Evolutionary conservation across 2,329 filamentous ascomycete genomes (phyloP).

Genomic region (Colletotrichum costaricense): DNA sequence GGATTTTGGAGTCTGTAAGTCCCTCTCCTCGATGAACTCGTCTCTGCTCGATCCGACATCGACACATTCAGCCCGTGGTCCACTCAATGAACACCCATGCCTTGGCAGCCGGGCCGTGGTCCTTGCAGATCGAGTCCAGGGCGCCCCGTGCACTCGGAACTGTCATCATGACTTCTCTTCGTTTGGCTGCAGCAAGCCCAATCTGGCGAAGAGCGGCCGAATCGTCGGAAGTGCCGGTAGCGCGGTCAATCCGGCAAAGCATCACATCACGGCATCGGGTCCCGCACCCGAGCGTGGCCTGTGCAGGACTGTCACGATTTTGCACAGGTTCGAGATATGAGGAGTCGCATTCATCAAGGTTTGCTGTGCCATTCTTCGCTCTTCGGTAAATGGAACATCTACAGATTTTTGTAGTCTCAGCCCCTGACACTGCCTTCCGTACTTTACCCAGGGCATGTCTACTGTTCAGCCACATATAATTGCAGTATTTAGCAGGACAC

Average conservation of each 20-base stretch:
- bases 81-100: background rate
- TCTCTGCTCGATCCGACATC: background rate
- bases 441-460: background rate
- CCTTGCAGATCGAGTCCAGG: background rate
- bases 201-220: background rate
- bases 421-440: background rate
- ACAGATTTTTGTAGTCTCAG: background rate
- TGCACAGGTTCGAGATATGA: background rate
- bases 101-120: background rate
- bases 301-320: background rate
- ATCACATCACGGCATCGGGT: background rate
- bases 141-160: background rate
- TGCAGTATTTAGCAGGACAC: background rate
- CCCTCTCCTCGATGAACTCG: background rate
- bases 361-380: background rate
- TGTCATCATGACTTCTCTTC: background rate
- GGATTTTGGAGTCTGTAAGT: background rate
- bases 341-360: background rate
- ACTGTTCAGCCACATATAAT: background rate
- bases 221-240: background rate
- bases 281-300: background rate
- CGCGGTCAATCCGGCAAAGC: background rate
- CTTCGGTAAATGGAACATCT: background rate
- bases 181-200: background rate
- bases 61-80: background rate